Conservation (phyloP, 768 basidiomycete species). For the Macrocybe gigantea region DNA sequence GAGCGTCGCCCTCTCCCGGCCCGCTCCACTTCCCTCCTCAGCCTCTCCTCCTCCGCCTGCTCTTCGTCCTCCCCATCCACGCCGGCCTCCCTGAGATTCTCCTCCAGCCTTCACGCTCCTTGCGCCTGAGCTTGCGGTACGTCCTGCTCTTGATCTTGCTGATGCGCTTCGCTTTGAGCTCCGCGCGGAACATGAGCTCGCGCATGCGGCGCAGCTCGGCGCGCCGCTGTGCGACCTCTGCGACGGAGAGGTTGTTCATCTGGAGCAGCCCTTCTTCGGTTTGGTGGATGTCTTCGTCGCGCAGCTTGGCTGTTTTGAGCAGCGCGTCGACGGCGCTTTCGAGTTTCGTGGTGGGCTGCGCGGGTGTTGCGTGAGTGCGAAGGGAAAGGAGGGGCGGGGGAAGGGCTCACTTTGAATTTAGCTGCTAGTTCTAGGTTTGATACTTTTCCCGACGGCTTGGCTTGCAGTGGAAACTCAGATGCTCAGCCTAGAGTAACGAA, state of each 20-base stretch:
- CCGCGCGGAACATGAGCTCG: constrained; percentile 90
- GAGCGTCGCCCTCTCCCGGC: constrained; percentile 89
- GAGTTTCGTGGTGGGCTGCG: constrained; percentile 47
- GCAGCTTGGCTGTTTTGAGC: constrained; percentile 74
- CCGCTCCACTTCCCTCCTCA: constrained; percentile 73
- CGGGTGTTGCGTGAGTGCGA: not conserved
- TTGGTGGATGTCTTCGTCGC: constrained; percentile 71
- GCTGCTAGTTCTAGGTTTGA: constrained; percentile 75
- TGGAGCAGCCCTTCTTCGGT: constrained; percentile 71
- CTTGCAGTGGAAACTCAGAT: constrained; percentile 82
- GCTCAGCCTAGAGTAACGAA: constrained; percentile 56
- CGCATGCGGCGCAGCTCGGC: constrained; percentile 83
- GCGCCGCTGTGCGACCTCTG: constrained; percentile 80
- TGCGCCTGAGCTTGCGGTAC: constrained; percentile 80
- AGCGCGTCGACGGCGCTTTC: constrained; percentile 83
- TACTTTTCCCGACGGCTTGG: constrained; percentile 41
- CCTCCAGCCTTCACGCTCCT: constrained; percentile 57
- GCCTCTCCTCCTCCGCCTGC: constrained; percentile 41
- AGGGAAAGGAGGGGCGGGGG: not conserved
- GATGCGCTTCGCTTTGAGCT: constrained; percentile 82
- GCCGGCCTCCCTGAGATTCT: constrained; percentile 40
- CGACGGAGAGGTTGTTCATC: constrained; percentile 75
- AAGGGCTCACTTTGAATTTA: constrained; percentile 68
- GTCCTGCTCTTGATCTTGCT: constrained; percentile 96
- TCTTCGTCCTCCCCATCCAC: constrained; percentile 49